Evolutionary conservation across 108 stramenopile species (phyloP).

Genomic region (Stephanodiscus minutulus): DNA sequence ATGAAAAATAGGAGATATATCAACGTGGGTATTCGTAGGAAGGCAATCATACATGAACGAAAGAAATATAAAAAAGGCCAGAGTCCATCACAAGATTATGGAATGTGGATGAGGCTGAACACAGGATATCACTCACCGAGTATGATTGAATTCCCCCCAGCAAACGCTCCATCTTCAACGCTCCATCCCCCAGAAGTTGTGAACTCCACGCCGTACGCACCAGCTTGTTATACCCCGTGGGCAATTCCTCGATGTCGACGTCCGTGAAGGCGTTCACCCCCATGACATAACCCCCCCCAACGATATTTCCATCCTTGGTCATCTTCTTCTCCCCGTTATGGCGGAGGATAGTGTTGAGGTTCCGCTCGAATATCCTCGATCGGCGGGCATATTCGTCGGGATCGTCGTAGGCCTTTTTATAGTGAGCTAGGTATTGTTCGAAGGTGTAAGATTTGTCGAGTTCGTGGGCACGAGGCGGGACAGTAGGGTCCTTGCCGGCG

Average conservation of each 20-base stretch:
- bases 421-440: constrained; percentile 53
- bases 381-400: constrained; percentile 51
- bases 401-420: constrained; percentile 48
- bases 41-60: not conserved
- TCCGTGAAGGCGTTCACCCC: constrained; percentile 78
- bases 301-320: constrained; percentile 27
- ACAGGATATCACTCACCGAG: constrained; percentile 18
- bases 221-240: constrained; percentile 58
- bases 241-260: constrained; percentile 51
- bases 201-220: constrained; percentile 19
- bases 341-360: constrained; percentile 52
- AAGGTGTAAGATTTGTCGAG: constrained; percentile 53
- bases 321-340: constrained; percentile 56
- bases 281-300: constrained; percentile 34
- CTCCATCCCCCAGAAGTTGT: constrained; percentile 5
- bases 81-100: not conserved
- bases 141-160: constrained; percentile 16
- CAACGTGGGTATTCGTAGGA: not conserved
- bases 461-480: constrained; percentile 45
- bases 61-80: not conserved
- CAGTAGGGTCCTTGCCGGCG: not conserved
- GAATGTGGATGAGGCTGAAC: not conserved
- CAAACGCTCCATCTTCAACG: constrained; percentile 23
- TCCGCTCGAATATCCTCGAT: constrained; percentile 52
- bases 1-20: not conserved